Conservation (phyloP, 306 rosid genomes). For the Trifolium subterraneum region DNA sequence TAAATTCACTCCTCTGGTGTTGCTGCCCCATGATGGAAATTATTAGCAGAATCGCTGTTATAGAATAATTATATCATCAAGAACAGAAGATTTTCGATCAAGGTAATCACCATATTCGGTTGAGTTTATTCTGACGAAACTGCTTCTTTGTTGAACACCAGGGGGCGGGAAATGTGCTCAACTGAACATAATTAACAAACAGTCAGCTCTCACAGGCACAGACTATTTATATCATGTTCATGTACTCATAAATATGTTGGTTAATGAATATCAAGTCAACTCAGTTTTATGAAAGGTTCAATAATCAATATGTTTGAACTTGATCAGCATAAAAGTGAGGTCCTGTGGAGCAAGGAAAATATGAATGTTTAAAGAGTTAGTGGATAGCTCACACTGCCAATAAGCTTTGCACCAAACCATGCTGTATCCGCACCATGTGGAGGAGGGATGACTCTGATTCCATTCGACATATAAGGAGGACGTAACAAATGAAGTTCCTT, state of each 20-base stretch:
- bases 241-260: slow-evolving; percentile 6
- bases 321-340: slow-evolving; percentile 16
- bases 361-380: slow-evolving; percentile 21
- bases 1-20: slow-evolving; percentile 13
- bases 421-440: slow-evolving; percentile 80
- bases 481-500: slow-evolving; percentile 67
- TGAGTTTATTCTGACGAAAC: slow-evolving; percentile 63
- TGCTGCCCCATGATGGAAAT: slow-evolving; percentile 28
- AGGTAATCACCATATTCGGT: slow-evolving; percentile 62
- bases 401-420: slow-evolving; percentile 90
- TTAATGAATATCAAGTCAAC: slow-evolving; percentile 20
- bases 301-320: slow-evolving; percentile 6
- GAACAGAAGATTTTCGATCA: not conserved
- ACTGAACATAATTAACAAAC: slow-evolving; percentile 50
- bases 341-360: slow-evolving; percentile 15
- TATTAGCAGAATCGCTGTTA: not conserved
- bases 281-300: not conserved
- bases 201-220: slow-evolving; percentile 21
- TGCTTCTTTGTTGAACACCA: slow-evolving; percentile 84
- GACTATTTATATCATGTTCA: not conserved
- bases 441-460: slow-evolving; percentile 77
- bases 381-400: slow-evolving; percentile 75
- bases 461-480: slow-evolving; percentile 60
- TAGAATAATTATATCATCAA: not conserved
- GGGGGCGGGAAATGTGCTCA: slow-evolving; percentile 81